Evolutionary conservation across 257 asterid genomes (phyloP).

Genomic region (Galeopsis tetrahit): DNA sequence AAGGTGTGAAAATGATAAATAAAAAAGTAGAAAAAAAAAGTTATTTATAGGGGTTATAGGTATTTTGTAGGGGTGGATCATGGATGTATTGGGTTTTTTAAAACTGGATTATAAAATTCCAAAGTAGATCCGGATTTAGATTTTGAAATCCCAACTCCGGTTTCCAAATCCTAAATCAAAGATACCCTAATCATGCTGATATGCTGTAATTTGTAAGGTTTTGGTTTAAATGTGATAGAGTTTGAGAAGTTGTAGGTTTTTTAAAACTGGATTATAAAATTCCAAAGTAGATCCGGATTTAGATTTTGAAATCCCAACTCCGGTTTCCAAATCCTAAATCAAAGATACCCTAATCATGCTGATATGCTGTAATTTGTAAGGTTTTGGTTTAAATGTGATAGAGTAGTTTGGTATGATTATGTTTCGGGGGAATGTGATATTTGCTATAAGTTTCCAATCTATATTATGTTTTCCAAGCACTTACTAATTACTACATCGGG

Average conservation of each 20-base stretch:
- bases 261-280: not conserved
- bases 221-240: not conserved
- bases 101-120: not conserved
- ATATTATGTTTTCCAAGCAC: slow-evolving; percentile 1
- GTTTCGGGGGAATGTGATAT: not conserved
- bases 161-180: not conserved
- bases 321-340: not conserved
- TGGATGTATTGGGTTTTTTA: not conserved
- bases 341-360: slow-evolving; percentile 9
- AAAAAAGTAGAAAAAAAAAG: not conserved
- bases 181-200: slow-evolving; percentile 12
- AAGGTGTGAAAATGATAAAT: not conserved
- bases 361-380: slow-evolving; percentile 1
- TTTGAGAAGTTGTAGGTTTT: too few relatives aligned
- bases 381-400: not conserved
- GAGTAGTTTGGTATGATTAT: not conserved
- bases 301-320: too few relatives aligned
- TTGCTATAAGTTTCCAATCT: slow-evolving; percentile 10
- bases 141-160: too few relatives aligned
- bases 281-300: too few relatives aligned
- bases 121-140: too few relatives aligned
- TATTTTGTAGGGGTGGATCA: not conserved
- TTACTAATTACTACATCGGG: slow-evolving; percentile 8
- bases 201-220: not conserved
- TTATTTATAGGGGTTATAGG: not conserved